phyloP scores from a whole-genome alignment of 1,284 basidiomycete genomes.

The Porodaedalea pini region DNA sequence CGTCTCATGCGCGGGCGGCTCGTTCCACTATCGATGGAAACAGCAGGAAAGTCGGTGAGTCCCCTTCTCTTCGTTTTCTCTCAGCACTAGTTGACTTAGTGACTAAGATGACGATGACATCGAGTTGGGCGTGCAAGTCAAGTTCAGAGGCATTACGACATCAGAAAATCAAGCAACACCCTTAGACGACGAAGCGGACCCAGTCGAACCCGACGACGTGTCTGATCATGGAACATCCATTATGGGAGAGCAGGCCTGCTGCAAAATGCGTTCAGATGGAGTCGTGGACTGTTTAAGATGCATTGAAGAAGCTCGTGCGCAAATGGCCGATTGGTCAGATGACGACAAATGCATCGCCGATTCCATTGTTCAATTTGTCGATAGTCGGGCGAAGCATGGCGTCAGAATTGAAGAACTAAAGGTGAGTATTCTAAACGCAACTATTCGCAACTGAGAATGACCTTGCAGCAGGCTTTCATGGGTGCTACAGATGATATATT shows the following conservation, averaged over 20 bases:
- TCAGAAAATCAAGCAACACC: not conserved
- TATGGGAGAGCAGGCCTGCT: slow-evolving; percentile 48
- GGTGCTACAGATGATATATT: not conserved
- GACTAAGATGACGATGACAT: slow-evolving; percentile 74
- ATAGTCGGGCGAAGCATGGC: slow-evolving; percentile 42
- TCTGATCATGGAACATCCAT: slow-evolving; percentile 42
- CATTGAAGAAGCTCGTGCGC: slow-evolving; percentile 42
- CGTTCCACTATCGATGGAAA: slow-evolving; percentile 68
- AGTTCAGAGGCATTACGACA: not conserved
- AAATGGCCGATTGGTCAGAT: slow-evolving; percentile 34
- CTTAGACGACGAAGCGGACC: not conserved
- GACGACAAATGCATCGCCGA: slow-evolving; percentile 36
- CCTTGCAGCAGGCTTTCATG: not conserved
- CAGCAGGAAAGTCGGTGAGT: slow-evolving; percentile 76
- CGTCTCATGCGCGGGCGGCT: slow-evolving; percentile 50
- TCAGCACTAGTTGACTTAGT: not conserved
- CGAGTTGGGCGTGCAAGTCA: slow-evolving; percentile 39
- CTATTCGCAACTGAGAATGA: not conserved
- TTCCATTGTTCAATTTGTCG: slow-evolving; percentile 41
- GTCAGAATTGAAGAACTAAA: slow-evolving; percentile 44
- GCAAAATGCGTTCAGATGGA: slow-evolving; percentile 41
- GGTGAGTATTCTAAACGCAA: slow-evolving; percentile 36
- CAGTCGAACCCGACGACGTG: not conserved
- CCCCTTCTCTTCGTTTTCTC: not conserved
- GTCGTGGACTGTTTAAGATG: slow-evolving; percentile 59